Conservation (phyloP, 257 asterid genomes). For the Solanum sejunctum region DNA sequence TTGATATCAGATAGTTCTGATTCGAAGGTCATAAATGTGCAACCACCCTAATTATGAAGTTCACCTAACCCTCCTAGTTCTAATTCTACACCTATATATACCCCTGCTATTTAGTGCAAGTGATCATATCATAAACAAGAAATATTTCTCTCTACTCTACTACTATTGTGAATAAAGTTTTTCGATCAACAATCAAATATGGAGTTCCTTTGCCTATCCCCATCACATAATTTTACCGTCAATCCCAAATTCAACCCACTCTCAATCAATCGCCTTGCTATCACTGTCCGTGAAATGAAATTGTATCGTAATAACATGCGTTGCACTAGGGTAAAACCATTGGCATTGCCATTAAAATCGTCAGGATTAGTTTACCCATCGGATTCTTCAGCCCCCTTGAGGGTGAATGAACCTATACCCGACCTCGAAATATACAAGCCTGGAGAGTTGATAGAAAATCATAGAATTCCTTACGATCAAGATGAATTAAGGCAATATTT, state of each 20-base stretch:
- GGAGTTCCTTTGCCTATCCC: background rate
- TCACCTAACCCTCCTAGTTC: background rate
- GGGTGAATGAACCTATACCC: background rate
- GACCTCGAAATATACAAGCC: background rate
- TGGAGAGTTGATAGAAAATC: conserved; percentile 41
- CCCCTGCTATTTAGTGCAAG: background rate
- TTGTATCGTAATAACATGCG: background rate
- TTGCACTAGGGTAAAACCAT: background rate
- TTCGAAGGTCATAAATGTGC: too few species aligned
- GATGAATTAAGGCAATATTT: conserved; percentile 36
- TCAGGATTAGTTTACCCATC: background rate
- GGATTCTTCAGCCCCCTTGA: background rate
- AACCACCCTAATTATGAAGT: background rate
- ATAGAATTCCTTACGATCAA: background rate
- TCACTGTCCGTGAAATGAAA: background rate
- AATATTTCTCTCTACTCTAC: background rate
- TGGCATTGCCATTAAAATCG: conserved; percentile 7
- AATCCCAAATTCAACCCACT: background rate
- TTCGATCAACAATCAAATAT: background rate
- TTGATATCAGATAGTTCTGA: too few species aligned
- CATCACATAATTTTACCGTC: background rate
- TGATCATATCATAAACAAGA: background rate
- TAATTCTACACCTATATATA: background rate
- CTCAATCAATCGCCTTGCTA: background rate
- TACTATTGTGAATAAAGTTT: background rate